Base-by-base conservation (phyloP, 768 basidiomycete genomes). In the Gloeostereum incarnatum region DNA sequence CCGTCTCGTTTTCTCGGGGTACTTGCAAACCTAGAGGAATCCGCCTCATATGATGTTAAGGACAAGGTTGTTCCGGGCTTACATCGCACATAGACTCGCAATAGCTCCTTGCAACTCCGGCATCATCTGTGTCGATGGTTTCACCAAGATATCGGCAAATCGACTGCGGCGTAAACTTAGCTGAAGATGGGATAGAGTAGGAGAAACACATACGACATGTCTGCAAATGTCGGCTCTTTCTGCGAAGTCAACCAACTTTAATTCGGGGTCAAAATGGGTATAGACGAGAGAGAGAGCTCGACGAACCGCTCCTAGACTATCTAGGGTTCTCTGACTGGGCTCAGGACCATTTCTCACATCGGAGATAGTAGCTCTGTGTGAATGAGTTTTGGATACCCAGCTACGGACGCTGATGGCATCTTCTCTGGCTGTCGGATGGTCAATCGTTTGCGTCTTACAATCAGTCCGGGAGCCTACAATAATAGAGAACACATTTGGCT, bases 81-180 rank as follows among this genome's bases (percentile, higher is more conserved):
- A 87, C 87, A 53, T 91, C 88, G 48, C 88, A 91, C 84, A 88
- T 89, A 33, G 66, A 62, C 36, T 80, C 57, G 48, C 88, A 91
- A 46, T 83, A 76, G 3, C 50, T 49, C 39, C 65, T 66, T 36
- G 69, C 54, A 8, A 63, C 41, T 5, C 61, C 63, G 6, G 60
- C 46, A 45, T 81, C 66, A 8, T 50, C 55, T 5, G 58, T 48
- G 44, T 83, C 68, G 25, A 87, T 71, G 0, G 49, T 44, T 56
- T 90, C 88, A 1, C 83, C 88, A 45, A 91, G 89, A 52, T 85
- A 87, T 32, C 73, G 75, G 50, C 88, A 89, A 41, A 90, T 79
- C 2, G 69, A 64, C 82, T 89, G 36, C 32, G 7, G 20, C 14
- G 22, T 13, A 17, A 25, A 32, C 8, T 29, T 30, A 7, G 6